Base-by-base conservation (phyloP, 805 yeast species). In the Yarrowia sp. region DNA sequence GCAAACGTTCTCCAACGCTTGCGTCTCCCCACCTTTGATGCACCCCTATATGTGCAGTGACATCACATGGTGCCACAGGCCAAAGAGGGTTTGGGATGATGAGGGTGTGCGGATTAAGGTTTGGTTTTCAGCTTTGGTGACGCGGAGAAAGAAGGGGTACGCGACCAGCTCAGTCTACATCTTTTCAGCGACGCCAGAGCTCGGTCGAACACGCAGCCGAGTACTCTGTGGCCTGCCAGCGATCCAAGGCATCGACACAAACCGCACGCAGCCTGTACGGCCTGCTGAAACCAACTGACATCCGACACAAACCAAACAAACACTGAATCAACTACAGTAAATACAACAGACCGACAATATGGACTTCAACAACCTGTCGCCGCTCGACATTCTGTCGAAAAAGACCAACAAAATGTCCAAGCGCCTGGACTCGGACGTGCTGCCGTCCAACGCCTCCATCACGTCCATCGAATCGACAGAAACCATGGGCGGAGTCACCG, bases 371-470 rank as follows among this genome's bases (percentile, higher is more conserved):
- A 63, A 66, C 53, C 49, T 68, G 44, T 66, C 68, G n/a, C 71
- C 71, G 32, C 56, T 68, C 62, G 70, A 67, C 41, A 38, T 64
- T 19, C 63, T 68, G 59, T 69, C 68, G 60, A 64, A 65, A 62
- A 63, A 66, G 65, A 69, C 61, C 67, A 65, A 64, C 62, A 62
- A 56, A 44, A 67, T 63, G 70, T 67, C 68, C 29, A 42, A 56
- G 27, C 44, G 49, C 3, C 63, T 64, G 29, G 61, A 64, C 32
- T 60, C 42, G 22, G 58, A 51, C 42, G 58, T 51, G 3, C 58
- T 51, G 31, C 58, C 58, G 14, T 51, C 58, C 22, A 22, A 22
- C 22, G 58, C 58, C 22, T 51, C 58, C 16, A 51, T 51, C 35
- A 51, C 58, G 12, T 51, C 58, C 9, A 24, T 51, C 24, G 58